These are phyloP conservation scores for Metschnikowia gelsemii DNA, from an alignment of 805 yeast species.

Conservation along the genomic window DNA sequence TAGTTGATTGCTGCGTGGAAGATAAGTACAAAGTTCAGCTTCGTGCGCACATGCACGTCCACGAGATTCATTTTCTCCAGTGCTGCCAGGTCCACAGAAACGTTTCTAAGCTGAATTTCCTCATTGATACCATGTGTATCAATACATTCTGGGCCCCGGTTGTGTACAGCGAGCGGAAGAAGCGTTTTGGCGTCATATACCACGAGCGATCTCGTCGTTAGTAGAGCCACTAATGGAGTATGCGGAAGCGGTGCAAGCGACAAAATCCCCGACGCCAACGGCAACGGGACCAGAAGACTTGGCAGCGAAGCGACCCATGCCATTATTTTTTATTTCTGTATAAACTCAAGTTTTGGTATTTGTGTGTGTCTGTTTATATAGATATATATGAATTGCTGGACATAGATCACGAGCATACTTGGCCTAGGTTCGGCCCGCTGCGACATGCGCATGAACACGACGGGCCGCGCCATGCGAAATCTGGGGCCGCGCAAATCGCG, in stretches of 20 bases:
- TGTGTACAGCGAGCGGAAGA: conserved; percentile 19
- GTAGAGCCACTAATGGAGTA: conserved; percentile 17
- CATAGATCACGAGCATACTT: too few species aligned
- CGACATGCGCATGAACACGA: too few species aligned
- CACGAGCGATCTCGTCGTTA: conserved; percentile 10
- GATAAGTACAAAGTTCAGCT: conserved; percentile 14
- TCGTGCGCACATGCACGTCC: conserved; percentile 18
- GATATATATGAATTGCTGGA: background rate
- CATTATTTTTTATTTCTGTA: conserved; percentile 20
- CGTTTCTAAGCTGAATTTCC: conserved; percentile 28
- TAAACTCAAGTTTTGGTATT: background rate
- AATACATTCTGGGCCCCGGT: conserved; percentile 16
- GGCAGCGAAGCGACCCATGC: conserved; percentile 39
- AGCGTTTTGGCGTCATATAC: conserved; percentile 14
- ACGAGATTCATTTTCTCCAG: conserved; percentile 22
- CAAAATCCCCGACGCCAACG: conserved; percentile 13
- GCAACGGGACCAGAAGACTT: conserved; percentile 28
- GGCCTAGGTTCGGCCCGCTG: too few species aligned
- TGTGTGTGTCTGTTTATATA: background rate
- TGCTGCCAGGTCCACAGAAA: conserved; percentile 36
- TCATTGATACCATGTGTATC: conserved; percentile 14
- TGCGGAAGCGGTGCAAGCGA: conserved; percentile 16
- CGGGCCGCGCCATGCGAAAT: too few species aligned
- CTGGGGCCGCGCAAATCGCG: too few species aligned
- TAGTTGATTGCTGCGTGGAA: conserved; percentile 28